A percentile compares a stretch with the other conserved stretches of the same genome.
These are phyloP conservation scores for Symbiodinium natans DNA, from an alignment of 73 alveolate species.

Conservation along the genomic window DNA sequence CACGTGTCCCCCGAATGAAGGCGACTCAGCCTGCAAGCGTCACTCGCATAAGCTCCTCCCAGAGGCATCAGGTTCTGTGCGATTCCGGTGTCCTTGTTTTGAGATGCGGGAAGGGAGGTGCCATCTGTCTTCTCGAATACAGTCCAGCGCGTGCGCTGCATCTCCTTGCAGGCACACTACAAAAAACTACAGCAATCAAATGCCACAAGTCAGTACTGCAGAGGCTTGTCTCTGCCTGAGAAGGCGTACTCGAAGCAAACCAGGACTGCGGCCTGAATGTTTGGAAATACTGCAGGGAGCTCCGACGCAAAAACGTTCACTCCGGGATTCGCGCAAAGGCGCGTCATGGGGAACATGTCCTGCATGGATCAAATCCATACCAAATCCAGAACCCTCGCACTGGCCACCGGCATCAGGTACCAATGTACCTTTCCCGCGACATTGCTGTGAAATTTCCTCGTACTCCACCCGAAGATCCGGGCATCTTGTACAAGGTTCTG, in stretches of 20 bases:
- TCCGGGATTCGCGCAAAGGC: not conserved
- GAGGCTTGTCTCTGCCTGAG: not conserved
- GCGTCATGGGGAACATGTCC: conserved; percentile 67
- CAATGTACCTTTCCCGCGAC: not conserved
- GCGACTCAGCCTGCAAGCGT: conserved; percentile 5
- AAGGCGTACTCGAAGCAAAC: not conserved
- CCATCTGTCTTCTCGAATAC: not conserved
- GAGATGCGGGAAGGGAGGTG: no score
- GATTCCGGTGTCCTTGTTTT: no score
- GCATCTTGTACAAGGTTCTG: conserved; percentile 10
- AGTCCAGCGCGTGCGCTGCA: conserved; percentile 38
- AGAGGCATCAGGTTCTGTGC: no score
- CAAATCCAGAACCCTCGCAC: not conserved
- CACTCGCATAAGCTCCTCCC: no score
- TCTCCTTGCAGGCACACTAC: not conserved
- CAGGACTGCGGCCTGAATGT: not conserved
- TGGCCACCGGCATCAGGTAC: not conserved
- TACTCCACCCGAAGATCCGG: conserved; percentile 77
- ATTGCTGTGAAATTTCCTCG: not conserved
- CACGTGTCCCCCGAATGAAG: not conserved
- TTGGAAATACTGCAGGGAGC: no score
- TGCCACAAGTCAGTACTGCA: not conserved
- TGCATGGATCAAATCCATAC: not conserved
- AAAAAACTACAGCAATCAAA: not conserved
- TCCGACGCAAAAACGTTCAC: not conserved